Base-by-base conservation (phyloP, 1,284 basidiomycete species). In the Termitomyces sp. region DNA sequence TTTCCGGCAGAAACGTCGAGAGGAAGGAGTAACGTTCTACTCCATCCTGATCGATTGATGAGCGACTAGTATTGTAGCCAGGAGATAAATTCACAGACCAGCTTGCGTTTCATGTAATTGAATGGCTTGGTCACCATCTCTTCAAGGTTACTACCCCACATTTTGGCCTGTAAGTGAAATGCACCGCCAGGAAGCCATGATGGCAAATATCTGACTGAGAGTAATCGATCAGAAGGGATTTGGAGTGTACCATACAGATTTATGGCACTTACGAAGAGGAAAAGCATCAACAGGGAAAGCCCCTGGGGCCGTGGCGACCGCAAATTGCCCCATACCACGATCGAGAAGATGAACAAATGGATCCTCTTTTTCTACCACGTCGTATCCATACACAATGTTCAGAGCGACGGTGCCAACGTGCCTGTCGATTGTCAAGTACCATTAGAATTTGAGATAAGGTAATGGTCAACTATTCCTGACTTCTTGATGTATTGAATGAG, bases 401-500 rank as follows among this genome's bases (percentile, higher is more conserved):
- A 73, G 61, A 41, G 72, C 70, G 33, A 73, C 62, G 5, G 64
- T 59, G 6, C 69, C 70, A 13, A 68, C 59, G 19, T 62, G 52
- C 47, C 68, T 72, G 24, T 37, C 2, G 11, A 33, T 35, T 1
- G 6, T 14, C 10, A 4, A 3, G 18, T 6, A 21, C 13, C 3
- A 7, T 34, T 5, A 24, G n/a, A 5, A 34, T 34, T 5, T 1
- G 14, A 16, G 8, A 34, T 3, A 3, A 11, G 11, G 7, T 5
- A 3, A 45, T 1, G 7, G 3, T 6, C 16, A 21, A 31, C 18
- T 24, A 33, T 3, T 3, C 18, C 40, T 16, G 6, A 41, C 21
- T 28, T 7, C 13, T 28, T 26, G 5, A 34, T 42, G 79, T 76
- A 71, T 70, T 44, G 76, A 73, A 51, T n/a, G 38, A 83, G 64